Evolutionary conservation across 1,284 basidiomycete species (phyloP).

Genomic region (Sporisorium graminicola): DNA sequence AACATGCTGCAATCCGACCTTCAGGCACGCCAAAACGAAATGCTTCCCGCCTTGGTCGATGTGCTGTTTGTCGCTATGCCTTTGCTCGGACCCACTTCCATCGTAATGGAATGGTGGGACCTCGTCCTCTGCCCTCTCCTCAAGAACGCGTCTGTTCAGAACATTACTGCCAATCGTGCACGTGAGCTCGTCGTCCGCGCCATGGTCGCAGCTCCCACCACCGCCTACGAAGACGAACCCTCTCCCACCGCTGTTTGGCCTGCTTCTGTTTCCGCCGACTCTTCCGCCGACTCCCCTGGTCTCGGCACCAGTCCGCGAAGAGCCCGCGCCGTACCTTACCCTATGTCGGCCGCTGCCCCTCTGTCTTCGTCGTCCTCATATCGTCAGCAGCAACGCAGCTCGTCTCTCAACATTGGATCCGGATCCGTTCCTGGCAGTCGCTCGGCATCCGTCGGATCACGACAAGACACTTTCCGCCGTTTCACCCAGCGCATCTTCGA

Average conservation of each 20-base stretch:
- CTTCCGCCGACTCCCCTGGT: conserved; percentile 6
- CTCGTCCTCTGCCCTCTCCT: conserved; percentile 61
- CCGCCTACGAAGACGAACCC: conserved; percentile 59
- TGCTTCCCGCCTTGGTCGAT: conserved; percentile 50
- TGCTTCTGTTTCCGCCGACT: neutral
- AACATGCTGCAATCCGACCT: conserved; percentile 47
- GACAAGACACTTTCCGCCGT: conserved; percentile 45
- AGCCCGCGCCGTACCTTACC: conserved; percentile 53
- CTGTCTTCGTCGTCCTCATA: conserved; percentile 26
- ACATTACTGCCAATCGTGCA: conserved; percentile 49
- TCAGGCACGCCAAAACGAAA: conserved; percentile 36
- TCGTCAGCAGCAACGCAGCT: conserved; percentile 26
- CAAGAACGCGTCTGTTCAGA: conserved; percentile 44
- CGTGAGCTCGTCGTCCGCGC: conserved; percentile 55
- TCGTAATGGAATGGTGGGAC: conserved; percentile 66
- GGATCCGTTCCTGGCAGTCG: conserved; percentile 25
- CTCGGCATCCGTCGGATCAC: conserved; percentile 29
- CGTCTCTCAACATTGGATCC: conserved; percentile 11
- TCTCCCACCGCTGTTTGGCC: conserved; percentile 51
- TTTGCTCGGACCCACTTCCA: conserved; percentile 43
- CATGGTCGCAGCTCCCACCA: conserved; percentile 53
- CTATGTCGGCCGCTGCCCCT: conserved; percentile 39
- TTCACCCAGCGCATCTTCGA: conserved; percentile 62
- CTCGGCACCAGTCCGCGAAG: conserved; percentile 21
- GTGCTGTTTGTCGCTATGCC: conserved; percentile 50